Base-by-base conservation (phyloP, 2,329 filamentous ascomycete genomes). In the Dactylellina cionopaga region DNA sequence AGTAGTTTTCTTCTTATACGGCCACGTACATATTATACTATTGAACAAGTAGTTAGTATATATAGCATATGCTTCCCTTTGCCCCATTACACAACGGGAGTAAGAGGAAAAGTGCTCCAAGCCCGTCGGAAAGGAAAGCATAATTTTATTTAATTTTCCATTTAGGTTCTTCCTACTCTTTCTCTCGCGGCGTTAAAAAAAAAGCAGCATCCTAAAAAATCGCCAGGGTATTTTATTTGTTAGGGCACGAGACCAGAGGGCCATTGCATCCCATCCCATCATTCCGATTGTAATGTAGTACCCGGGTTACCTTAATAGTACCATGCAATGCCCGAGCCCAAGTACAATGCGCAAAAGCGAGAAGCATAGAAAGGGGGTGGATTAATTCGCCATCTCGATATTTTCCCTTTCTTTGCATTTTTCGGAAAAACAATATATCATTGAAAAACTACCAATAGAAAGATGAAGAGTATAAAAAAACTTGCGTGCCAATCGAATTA, bases 361-460 rank as follows among this genome's bases (percentile, higher is more conserved):
- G 17, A 25, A 58, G n/a, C 19, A 27, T 25, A n/a, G n/a, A 29
- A 58, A 58, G 24, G 39, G 22, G 39, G 25, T 15, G 25, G 25
- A 41, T 43, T 33, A 29, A 59, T 27, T 35, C 39, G 25, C n/a
- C 15, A 31, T 35, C 27, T 25, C 24, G 27, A 44, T 31, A n/a
- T 47, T 59, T 47, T 13, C 17, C n/a, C n/a, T n/a, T n/a, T n/a
- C n/a, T n/a, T n/a, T n/a, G 29, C 5, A 22, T 13, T 39, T 43
- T 27, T 29, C 52, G 37, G 52, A 58, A 44, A 58, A 58, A 58
- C 35, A 58, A 58, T 43, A 35, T 58, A 15, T 58, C 31, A 5
- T 13, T 25, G 35, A 43, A 4, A 43, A 52, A 33, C 7, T 7
- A 51, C 11, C 19, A 37, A 24, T 29, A 25, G 29, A 25, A 39